Percentiles rank a stretch among this genome's conserved stretches.
phyloP scores from a whole-genome alignment of 139 green algal species.

The Nannochloris sp. region DNA sequence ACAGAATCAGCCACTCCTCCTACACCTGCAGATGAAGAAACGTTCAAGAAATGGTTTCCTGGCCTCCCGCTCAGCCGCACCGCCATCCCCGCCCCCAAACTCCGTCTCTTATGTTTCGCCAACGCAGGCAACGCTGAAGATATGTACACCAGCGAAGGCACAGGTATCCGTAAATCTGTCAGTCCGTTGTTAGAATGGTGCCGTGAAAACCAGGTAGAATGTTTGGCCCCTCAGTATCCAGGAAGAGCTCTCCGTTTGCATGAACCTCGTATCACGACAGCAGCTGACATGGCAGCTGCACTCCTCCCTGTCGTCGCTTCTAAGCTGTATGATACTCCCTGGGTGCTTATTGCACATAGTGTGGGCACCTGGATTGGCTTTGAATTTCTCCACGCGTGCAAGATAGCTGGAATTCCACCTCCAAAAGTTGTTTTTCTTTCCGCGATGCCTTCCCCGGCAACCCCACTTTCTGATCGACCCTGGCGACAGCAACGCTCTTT shows the following conservation, averaged over 20 bases:
- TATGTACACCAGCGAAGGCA: conserved; percentile 82
- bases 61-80: conserved; percentile 38
- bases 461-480: conserved; percentile 46
- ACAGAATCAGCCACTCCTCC: background rate
- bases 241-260: conserved; percentile 40
- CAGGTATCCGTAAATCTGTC: conserved; percentile 36
- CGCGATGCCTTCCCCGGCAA: conserved; percentile 67
- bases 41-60: conserved; percentile 48
- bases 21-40: conserved; percentile 1
- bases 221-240: conserved; percentile 68
- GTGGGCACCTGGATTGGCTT: conserved; percentile 75
- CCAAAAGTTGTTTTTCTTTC: conserved; percentile 62
- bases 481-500: conserved; percentile 64
- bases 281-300: conserved; percentile 33
- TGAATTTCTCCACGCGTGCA: conserved; percentile 53
- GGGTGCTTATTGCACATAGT: conserved; percentile 55
- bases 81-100: conserved; percentile 11
- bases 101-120: conserved; percentile 61
- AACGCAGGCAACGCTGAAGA: conserved; percentile 78
- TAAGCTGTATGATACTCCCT: conserved; percentile 35
- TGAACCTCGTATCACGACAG: conserved; percentile 36
- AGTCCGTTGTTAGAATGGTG: conserved; percentile 75
- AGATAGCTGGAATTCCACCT: conserved; percentile 39
- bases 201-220: conserved; percentile 31
- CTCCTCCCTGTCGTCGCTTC: conserved; percentile 51